These are phyloP conservation scores for Conticribra guillardii DNA, from an alignment of 108 stramenopile species.

Conservation along the genomic window DNA sequence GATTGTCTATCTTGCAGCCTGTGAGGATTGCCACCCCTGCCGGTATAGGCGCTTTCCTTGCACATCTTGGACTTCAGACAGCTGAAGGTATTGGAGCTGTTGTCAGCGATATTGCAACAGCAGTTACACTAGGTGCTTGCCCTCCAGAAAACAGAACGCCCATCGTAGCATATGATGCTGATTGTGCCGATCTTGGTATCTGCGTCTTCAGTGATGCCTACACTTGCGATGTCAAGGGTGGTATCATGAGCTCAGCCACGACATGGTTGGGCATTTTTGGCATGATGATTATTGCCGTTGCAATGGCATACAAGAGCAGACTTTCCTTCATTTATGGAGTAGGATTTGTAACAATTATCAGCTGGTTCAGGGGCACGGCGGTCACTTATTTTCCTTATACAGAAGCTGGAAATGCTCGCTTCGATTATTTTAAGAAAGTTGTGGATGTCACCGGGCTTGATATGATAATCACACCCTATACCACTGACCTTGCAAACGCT, in stretches of 20 bases:
- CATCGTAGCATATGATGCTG: conserved; percentile 63
- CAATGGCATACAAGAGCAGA: conserved; percentile 44
- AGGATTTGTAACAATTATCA: conserved; percentile 58
- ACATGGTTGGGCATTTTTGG: conserved; percentile 71
- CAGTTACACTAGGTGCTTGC: conserved; percentile 75
- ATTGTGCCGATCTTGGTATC: conserved; percentile 40
- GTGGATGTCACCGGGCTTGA: conserved; percentile 52
- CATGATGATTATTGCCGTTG: conserved; percentile 52
- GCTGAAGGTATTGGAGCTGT: conserved; percentile 74
- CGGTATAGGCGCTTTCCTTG: conserved; percentile 73
- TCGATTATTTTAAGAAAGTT: conserved; percentile 66
- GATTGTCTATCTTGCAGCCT: no score
- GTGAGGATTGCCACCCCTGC: conserved; percentile 67
- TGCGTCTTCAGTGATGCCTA: conserved; percentile 62
- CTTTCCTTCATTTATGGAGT: conserved; percentile 62
- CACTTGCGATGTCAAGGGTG: conserved; percentile 68
- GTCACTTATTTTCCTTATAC: conserved; percentile 69
- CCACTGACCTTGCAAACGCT: conserved; percentile 36
- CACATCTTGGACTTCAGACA: conserved; percentile 73
- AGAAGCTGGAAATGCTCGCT: conserved; percentile 52
- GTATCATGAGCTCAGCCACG: conserved; percentile 54
- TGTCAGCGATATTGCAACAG: conserved; percentile 70
- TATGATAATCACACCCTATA: conserved; percentile 45
- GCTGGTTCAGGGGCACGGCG: conserved; percentile 66
- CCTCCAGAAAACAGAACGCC: conserved; percentile 52